phyloP scores from a whole-genome alignment of 2,329 filamentous ascomycete species.

The Niveomyces coronatus region DNA sequence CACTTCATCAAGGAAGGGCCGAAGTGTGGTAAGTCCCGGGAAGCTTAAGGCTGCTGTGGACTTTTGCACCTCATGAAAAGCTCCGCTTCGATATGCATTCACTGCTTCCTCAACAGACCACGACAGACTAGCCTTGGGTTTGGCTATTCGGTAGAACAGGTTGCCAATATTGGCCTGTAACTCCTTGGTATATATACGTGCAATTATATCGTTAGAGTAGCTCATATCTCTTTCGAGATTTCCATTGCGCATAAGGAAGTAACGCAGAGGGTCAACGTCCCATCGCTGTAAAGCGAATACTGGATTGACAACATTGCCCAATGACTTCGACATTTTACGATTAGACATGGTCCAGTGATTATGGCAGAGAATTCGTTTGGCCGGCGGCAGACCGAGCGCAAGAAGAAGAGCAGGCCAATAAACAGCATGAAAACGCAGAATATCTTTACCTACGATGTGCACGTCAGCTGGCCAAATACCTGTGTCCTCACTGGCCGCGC shows the following conservation, averaged over 20 bases:
- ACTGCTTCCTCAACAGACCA: constrained; percentile 60
- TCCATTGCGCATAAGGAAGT: constrained; percentile 75
- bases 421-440: constrained; percentile 88
- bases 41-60: background rate
- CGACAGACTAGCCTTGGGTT: constrained; percentile 38
- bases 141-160: constrained; percentile 59
- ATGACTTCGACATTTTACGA: constrained; percentile 93
- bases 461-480: constrained; percentile 83
- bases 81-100: constrained; percentile 16
- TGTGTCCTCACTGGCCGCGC: constrained; percentile 49
- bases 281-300: constrained; percentile 85
- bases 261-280: constrained; percentile 78
- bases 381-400: constrained; percentile 69
- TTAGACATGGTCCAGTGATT: constrained; percentile 91
- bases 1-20: constrained; percentile 14
- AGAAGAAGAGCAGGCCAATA: constrained; percentile 98
- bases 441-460: constrained; percentile 94
- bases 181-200: constrained; percentile 66
- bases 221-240: constrained; percentile 68
- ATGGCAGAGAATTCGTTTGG: constrained; percentile 74
- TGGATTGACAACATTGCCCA: constrained; percentile 90
- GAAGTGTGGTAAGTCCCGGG: constrained; percentile 18
- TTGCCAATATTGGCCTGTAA: constrained; percentile 75
- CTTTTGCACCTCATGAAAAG: constrained; percentile 12
- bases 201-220: constrained; percentile 73